Evolutionary conservation across 805 yeast species (phyloP).

Genomic region (Spathaspora boniae): DNA sequence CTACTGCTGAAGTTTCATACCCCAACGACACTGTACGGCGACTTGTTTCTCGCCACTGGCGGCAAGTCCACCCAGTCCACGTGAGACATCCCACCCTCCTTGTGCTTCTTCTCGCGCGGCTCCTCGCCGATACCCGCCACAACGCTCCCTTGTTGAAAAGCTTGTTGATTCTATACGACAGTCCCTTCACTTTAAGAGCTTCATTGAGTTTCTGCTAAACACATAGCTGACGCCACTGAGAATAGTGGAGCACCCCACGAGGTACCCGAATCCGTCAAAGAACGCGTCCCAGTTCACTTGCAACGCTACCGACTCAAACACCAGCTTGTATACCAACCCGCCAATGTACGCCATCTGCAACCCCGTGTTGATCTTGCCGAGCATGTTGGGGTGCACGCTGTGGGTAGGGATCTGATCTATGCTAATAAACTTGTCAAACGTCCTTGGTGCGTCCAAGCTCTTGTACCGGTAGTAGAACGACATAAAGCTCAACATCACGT

Average conservation of each 20-base stretch:
- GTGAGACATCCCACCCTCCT: slow-evolving; percentile 1
- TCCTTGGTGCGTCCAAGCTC: slow-evolving; percentile 73
- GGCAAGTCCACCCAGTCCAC: neutral
- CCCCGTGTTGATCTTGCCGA: slow-evolving; percentile 87
- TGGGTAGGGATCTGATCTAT: slow-evolving; percentile 70
- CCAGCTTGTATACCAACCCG: slow-evolving; percentile 35
- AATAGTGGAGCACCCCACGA: slow-evolving; percentile 58
- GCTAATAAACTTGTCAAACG: slow-evolving; percentile 71
- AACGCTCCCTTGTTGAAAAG: slow-evolving; percentile 6
- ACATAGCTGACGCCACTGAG: slow-evolving; percentile 77
- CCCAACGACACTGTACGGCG: neutral
- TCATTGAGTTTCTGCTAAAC: slow-evolving; percentile 67
- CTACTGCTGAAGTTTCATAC: slow-evolving; percentile 1
- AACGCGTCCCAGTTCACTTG: slow-evolving; percentile 10
- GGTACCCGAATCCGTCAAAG: slow-evolving; percentile 24
- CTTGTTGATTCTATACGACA: slow-evolving; percentile 7
- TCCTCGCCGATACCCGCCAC: slow-evolving; percentile 1
- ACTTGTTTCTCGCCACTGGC: neutral
- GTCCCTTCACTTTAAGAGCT: slow-evolving; percentile 31
- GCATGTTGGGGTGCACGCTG: slow-evolving; percentile 79
- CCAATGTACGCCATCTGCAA: slow-evolving; percentile 89
- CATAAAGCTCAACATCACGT: slow-evolving; percentile 64
- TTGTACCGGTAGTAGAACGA: slow-evolving; percentile 71
- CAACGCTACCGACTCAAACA: slow-evolving; percentile 20
- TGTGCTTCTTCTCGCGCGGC: slow-evolving; percentile 4